These are phyloP conservation scores for Houttuynia cordata DNA, from an alignment of 164 flowering plant species.

Conservation along the genomic window DNA sequence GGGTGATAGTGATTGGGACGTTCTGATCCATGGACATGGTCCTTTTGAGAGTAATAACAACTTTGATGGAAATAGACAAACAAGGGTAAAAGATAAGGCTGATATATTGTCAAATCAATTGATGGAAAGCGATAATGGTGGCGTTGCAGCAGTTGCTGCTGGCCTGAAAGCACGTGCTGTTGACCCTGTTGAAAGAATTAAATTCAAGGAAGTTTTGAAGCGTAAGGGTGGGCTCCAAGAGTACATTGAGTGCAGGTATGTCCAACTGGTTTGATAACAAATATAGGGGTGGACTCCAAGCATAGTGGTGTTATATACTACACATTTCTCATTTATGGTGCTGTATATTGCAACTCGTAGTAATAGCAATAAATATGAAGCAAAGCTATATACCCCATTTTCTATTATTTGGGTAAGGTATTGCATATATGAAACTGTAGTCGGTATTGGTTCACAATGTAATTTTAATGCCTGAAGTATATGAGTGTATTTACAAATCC, in stretches of 20 bases:
- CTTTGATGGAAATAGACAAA: slow-evolving; percentile 18
- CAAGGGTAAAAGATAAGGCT: slow-evolving; percentile 30
- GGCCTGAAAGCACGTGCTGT: slow-evolving; percentile 80
- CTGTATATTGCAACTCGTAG: too few species aligned
- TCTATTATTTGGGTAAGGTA: too few species aligned
- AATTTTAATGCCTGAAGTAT: too few species aligned
- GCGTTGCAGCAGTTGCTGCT: slow-evolving; percentile 63
- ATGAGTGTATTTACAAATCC: too few species aligned
- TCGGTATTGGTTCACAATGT: too few species aligned
- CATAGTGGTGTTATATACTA: too few species aligned
- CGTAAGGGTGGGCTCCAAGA: slow-evolving; percentile 92
- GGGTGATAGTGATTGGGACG: slow-evolving; percentile 88
- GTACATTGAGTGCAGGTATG: slow-evolving; percentile 87
- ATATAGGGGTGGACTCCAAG: too few species aligned
- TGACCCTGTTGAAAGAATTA: slow-evolving; percentile 77
- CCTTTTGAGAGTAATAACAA: slow-evolving; percentile 17
- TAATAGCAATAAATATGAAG: too few species aligned
- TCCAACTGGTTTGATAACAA: slow-evolving; percentile 5
- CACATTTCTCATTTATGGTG: too few species aligned
- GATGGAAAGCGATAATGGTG: slow-evolving; percentile 47
- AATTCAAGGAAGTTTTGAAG: slow-evolving; percentile 79
- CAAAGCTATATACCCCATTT: too few species aligned
- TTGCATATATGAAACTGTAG: too few species aligned
- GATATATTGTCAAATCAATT: slow-evolving; percentile 21
- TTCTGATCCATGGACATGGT: slow-evolving; percentile 37